Percentiles rank a stretch among this genome's conserved stretches.
phyloP scores from a whole-genome alignment of 345 rosid species.

The Eucalyptus sp. region DNA sequence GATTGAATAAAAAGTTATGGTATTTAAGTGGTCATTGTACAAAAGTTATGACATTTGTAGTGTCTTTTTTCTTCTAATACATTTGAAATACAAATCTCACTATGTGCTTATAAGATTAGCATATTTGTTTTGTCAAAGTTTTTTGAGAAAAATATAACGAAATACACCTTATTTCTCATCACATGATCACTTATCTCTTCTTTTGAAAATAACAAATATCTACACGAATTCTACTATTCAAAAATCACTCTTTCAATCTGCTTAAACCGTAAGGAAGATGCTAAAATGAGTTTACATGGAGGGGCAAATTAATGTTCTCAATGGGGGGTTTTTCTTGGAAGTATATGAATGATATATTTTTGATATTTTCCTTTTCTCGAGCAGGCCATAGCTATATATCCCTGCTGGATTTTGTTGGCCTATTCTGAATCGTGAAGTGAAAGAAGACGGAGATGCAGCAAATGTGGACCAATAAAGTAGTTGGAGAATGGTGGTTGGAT shows the following conservation, averaged over 20 bases:
- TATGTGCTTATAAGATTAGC: not conserved
- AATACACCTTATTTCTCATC: not conserved
- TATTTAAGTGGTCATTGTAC: rapidly evolving
- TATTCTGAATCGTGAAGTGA: not conserved
- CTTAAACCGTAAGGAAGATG: not conserved
- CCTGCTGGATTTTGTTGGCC: not conserved
- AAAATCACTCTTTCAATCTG: not conserved
- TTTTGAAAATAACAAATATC: not conserved
- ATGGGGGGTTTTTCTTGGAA: not conserved
- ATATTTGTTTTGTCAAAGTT: not conserved
- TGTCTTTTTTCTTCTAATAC: not conserved
- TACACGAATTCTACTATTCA: not conserved
- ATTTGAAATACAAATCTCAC: not conserved
- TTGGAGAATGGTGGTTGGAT: too few species aligned
- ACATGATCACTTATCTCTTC: not conserved
- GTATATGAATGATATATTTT: not conserved
- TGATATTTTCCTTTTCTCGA: not conserved
- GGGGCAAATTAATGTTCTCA: not conserved
- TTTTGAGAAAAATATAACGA: not conserved
- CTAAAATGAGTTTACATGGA: not conserved
- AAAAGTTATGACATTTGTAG: not conserved
- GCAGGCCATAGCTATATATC: not conserved
- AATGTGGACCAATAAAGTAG: not conserved
- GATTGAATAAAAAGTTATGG: not conserved
- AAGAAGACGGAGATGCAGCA: not conserved